Percentiles rank a stretch among this genome's conserved stretches.
These are phyloP conservation scores for Pachyrhizus erosus DNA, from an alignment of 306 rosid genomes.

Conservation along the genomic window DNA sequence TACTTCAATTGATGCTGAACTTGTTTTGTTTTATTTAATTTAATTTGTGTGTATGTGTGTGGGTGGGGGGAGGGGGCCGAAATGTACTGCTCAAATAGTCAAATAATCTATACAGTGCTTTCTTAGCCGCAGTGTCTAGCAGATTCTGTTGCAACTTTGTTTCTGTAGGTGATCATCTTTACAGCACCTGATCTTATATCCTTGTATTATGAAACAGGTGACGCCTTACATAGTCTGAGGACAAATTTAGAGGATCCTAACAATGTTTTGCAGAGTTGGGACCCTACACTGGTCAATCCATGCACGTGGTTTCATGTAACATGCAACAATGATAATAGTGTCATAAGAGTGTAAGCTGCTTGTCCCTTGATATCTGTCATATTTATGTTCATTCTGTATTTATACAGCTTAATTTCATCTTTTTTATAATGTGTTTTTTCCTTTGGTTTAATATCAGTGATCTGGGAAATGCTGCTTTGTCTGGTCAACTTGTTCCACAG, in stretches of 20 bases:
- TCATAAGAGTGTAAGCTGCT: conserved; percentile 88
- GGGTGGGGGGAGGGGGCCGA: neutral
- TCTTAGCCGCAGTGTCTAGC: neutral
- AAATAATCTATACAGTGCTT: neutral
- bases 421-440: conserved; percentile 27
- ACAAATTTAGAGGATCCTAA: conserved; percentile 89
- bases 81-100: neutral
- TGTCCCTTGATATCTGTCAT: conserved; percentile 28
- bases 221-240: conserved; percentile 92
- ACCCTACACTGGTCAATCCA: conserved; percentile 98
- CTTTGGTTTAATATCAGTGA: conserved; percentile 62
- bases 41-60: neutral
- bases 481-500: conserved; percentile 94
- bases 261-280: conserved; percentile 99
- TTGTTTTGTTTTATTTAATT: neutral
- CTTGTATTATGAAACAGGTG: conserved; percentile 68
- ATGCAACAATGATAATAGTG: conserved; percentile 97
- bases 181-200: conserved; percentile 37
- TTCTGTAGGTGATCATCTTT: neutral
- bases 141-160: neutral
- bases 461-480: conserved; percentile 95
- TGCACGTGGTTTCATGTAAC: conserved; percentile 99
- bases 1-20: neutral
- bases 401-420: neutral
- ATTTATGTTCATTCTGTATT: conserved; percentile 22